Base-by-base conservation (phyloP, 306 rosid genomes). In the Parietaria judaica region DNA sequence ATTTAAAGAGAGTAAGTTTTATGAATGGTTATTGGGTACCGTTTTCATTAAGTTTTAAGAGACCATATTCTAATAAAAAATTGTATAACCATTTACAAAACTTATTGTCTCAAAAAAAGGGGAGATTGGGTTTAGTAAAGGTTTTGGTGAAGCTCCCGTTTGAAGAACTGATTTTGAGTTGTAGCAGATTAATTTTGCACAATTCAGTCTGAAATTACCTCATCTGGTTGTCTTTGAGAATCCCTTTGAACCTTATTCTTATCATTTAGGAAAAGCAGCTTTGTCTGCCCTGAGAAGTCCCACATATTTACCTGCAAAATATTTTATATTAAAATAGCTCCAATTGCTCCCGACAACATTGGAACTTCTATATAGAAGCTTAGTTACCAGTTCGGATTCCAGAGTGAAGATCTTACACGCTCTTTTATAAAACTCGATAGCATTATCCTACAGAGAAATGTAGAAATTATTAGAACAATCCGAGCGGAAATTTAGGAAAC, bases 221-320 rank as follows among this genome's bases (percentile, higher is more conserved):
- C 96, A 75, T 86, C 96, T 15, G 90, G 74, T 62, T 77, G 89
- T 58, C 84, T 84, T 69, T 82, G 88, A 75, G 69, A 51, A 66
- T 81, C 97, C 69, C 60, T 66, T 46, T 70, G 61, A 65, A 69
- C 67, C 66, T 72, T 81, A 51, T 53, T 75, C 68, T 76, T 80
- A 55, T 71, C 88, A 74, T 78, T 66, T 46, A 52, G 60, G 51
- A 82, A 75, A 76, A 73, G 73, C 17, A 76, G 54, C 75, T 81
- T 74, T 35, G 87, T 88, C 72, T 78, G 94, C 64, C 88, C 96
- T 5, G 95, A 92, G 60, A 84, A 88, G 81, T 92, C 99, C 95
- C 95, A 92, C 63, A 92, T 80, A 70, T 80, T 88, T 70, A 92
- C 68, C 96, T 88, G 97, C 72, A 68, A 67, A 80, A 66, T 50